phyloP scores from a whole-genome alignment of 2,329 filamentous ascomycete species.

The Didymosphaeria variabile region DNA sequence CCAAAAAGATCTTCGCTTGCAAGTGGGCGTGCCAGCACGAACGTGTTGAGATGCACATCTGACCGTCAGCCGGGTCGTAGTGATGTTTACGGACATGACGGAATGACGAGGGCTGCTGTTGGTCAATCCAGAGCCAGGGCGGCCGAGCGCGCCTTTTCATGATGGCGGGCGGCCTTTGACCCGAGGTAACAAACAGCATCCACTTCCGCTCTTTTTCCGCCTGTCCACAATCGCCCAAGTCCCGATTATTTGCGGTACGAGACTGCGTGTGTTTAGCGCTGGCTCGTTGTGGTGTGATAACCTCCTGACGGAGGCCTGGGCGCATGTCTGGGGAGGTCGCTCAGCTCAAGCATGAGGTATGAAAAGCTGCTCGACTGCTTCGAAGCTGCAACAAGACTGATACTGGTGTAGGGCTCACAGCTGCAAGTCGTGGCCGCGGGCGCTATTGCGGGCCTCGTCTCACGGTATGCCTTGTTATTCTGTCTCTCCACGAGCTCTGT shows the following conservation, averaged over 20 bases:
- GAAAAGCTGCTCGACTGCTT: constrained; percentile 21
- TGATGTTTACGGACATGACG: constrained; percentile 41
- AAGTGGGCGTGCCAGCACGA: constrained; percentile 15
- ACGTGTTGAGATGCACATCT: constrained; percentile 11
- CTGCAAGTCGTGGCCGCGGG: constrained; percentile 72
- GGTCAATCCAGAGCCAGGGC: constrained; percentile 11
- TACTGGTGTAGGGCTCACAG: constrained; percentile 65
- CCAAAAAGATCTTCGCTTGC: constrained; percentile 11
- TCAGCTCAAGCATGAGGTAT: constrained; percentile 74
- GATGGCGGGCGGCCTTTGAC: background rate
- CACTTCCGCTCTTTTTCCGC: constrained; percentile 25
- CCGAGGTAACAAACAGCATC: constrained; percentile 19
- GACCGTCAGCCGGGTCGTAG: constrained; percentile 30
- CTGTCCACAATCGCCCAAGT: constrained; percentile 7
- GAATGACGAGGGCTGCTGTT: constrained; percentile 19
- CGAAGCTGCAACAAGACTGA: constrained; percentile 17
- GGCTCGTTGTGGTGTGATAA: constrained; percentile 7
- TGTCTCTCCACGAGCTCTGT: constrained; percentile 6
- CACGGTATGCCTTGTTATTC: constrained; percentile 69
- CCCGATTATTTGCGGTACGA: constrained; percentile 27
- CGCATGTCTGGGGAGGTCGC: constrained; percentile 71
- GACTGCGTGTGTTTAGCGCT: constrained; percentile 4
- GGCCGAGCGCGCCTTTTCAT: constrained; percentile 23
- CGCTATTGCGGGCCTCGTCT: constrained; percentile 82
- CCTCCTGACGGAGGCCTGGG: constrained; percentile 45